Percentiles rank a stretch among this genome's conserved stretches.
Evolutionary conservation across 495 filamentous ascomycete species (phyloP).

Genomic region (Daldinia concentrica): DNA sequence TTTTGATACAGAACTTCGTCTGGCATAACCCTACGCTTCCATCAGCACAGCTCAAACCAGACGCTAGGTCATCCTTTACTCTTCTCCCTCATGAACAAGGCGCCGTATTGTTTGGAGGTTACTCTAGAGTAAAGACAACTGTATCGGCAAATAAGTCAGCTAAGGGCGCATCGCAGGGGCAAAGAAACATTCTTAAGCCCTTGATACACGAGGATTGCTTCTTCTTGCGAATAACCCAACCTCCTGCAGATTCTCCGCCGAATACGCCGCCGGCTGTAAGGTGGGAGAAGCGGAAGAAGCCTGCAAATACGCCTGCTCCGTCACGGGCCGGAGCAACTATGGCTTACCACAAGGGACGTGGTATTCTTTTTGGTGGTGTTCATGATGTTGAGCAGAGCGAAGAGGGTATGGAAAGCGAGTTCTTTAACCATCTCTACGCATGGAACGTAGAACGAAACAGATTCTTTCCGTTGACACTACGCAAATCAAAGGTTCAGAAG

Average conservation of each 20-base stretch:
- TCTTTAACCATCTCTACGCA: slow-evolving; percentile 87
- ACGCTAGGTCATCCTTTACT: slow-evolving; percentile 88
- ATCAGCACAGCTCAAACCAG: slow-evolving; percentile 81
- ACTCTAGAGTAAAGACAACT: slow-evolving; percentile 84
- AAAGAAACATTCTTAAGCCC: slow-evolving; percentile 78
- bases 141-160: slow-evolving; percentile 67
- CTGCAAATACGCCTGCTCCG: slow-evolving; percentile 87
- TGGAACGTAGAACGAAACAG: slow-evolving; percentile 96
- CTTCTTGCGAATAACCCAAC: slow-evolving; percentile 84
- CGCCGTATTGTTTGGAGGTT: slow-evolving; percentile 90
- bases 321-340: slow-evolving; percentile 87
- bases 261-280: slow-evolving; percentile 73
- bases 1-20: slow-evolving; percentile 65
- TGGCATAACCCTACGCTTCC: slow-evolving; percentile 80
- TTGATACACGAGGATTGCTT: slow-evolving; percentile 94
- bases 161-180: slow-evolving; percentile 63
- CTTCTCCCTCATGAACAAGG: slow-evolving; percentile 89
- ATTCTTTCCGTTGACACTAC: slow-evolving; percentile 84
- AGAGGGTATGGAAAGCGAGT: slow-evolving; percentile 94
- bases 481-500: slow-evolving; percentile 74
- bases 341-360: slow-evolving; percentile 90
- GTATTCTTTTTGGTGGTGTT: slow-evolving; percentile 93
- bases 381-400: slow-evolving; percentile 93
- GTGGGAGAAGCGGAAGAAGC: slow-evolving; percentile 94
- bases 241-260: slow-evolving; percentile 67